A percentile compares a stretch with the other conserved stretches of the same genome.
phyloP scores from a whole-genome alignment of 2,329 filamentous ascomycete species.

The Curvularia spicifera region DNA sequence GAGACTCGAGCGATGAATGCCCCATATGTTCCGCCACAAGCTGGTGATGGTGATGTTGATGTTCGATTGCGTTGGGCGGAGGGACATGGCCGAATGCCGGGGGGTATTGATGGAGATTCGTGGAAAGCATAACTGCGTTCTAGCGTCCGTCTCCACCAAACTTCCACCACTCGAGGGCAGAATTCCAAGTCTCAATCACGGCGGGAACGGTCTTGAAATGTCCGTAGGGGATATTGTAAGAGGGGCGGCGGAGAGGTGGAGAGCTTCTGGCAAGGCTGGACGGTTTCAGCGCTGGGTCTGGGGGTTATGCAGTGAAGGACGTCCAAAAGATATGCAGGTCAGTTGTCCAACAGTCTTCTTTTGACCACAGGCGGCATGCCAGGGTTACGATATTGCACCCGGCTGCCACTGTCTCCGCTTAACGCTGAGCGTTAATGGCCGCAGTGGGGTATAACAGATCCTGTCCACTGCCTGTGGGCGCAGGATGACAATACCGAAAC shows the following conservation, averaged over 20 bases:
- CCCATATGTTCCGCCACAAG: conserved; percentile 48
- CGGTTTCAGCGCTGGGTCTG: conserved; percentile 38
- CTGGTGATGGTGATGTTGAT: conserved; percentile 60
- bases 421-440: conserved; percentile 39
- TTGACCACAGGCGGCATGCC: conserved; percentile 44
- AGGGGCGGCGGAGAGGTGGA: conserved; percentile 18
- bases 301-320: conserved; percentile 37
- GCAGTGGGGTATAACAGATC: conserved; percentile 46
- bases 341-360: conserved; percentile 36
- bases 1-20: conserved; percentile 64
- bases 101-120: conserved; percentile 48
- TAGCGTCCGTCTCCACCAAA: conserved; percentile 44
- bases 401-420: conserved; percentile 41
- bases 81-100: conserved; percentile 53
- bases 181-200: conserved; percentile 23
- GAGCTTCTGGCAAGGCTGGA: conserved; percentile 19
- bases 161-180: conserved; percentile 32
- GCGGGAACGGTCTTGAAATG: conserved; percentile 7
- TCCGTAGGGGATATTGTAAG: neutral
- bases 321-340: conserved; percentile 41
- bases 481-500: conserved; percentile 44
- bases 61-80: conserved; percentile 62
- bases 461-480: conserved; percentile 38
- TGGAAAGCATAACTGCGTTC: conserved; percentile 46
- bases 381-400: conserved; percentile 48